Base-by-base conservation (phyloP, 208 protist genomes). In the Leishmania tropica region DNA sequence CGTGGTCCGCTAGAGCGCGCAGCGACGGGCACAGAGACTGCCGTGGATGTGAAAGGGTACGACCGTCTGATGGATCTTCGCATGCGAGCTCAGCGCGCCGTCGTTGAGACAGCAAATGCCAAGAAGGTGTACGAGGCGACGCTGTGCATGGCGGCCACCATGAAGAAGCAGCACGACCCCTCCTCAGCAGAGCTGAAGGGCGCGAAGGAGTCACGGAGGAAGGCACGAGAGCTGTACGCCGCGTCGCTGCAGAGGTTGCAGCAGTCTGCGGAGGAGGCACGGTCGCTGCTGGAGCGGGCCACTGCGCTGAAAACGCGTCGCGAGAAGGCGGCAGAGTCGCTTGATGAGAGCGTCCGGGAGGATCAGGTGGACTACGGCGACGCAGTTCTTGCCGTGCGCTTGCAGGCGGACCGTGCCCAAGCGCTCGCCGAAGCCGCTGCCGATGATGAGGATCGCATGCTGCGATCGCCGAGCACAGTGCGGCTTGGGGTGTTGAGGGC, bases 41-140 rank as follows among this genome's bases (percentile, higher is more conserved):
- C 76, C 54, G 83, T 87, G 15, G 87, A 92, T 42, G 77, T 81
- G 24, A 73, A 83, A 79, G 82, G 88, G 76, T 85, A 91, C 70
- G 86, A 92, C 79, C 35, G 42, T 1, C 53, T 94, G 19, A 85
- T 81, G n/a, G 60, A 81, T 56, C 42, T 92, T 56, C 91, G 93
- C 58, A 47, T 95, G 47, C 76, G 89, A 37, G 67, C 87, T 40
- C 84, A 90, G 70, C 84, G 86, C 53, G 78, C 77, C 7, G 54
- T 80, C 24, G 79, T 83, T 2, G 72, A 80, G 45, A 77, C 89
- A 1, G 78, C 83, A 24, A 89, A 88, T 45, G 86, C 82, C 5
- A 77, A 81, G 72, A 76, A 81, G 24, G 31, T 54, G 60, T 81
- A 85, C 73, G 82, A 72, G 47, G 58, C 19, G 37, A 37, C 72